Evolutionary conservation across 352 stramenopile genomes (phyloP).

Genomic region (Phytophthora kernoviae): DNA sequence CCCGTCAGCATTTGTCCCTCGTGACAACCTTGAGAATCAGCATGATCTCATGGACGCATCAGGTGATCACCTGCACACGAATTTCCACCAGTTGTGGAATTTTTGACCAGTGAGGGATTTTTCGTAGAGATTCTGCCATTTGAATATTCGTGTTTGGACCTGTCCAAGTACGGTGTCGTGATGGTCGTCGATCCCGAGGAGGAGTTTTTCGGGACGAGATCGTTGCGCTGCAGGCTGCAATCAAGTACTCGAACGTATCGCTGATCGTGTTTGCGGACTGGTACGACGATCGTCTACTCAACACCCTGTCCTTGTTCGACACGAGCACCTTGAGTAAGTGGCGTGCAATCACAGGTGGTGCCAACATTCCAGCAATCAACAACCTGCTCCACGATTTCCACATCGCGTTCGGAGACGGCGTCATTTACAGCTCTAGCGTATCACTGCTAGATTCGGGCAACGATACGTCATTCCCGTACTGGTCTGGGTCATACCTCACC

Average conservation of each 20-base stretch:
- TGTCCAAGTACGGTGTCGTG: constrained; percentile 73
- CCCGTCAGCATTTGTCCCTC: constrained; percentile 78
- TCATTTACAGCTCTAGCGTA: constrained; percentile 56
- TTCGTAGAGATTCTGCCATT: constrained; percentile 83
- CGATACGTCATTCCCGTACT: constrained; percentile 54
- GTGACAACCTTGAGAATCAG: constrained; percentile 74
- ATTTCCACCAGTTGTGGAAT: constrained; percentile 88
- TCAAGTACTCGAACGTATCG: constrained; percentile 75
- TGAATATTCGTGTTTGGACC: constrained; percentile 77
- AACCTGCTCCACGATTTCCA: constrained; percentile 63
- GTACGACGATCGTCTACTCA: constrained; percentile 67
- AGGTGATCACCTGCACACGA: constrained; percentile 86
- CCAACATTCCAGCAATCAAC: constrained; percentile 82
- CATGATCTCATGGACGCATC: constrained; percentile 74
- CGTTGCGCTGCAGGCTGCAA: constrained; percentile 47
- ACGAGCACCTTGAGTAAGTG: constrained; percentile 85
- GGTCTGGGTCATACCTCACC: constrained; percentile 65
- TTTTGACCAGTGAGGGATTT: constrained; percentile 65
- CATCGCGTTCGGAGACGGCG: constrained; percentile 66
- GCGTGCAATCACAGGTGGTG: constrained; percentile 73
- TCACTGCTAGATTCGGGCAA: constrained; percentile 42
- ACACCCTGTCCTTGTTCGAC: constrained; percentile 79
- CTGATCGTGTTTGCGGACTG: constrained; percentile 83
- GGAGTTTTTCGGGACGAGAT: constrained; percentile 75
- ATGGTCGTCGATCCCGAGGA: constrained; percentile 87